Conservation (phyloP, 1,284 basidiomycete genomes). For the Agaricales sp. region DNA sequence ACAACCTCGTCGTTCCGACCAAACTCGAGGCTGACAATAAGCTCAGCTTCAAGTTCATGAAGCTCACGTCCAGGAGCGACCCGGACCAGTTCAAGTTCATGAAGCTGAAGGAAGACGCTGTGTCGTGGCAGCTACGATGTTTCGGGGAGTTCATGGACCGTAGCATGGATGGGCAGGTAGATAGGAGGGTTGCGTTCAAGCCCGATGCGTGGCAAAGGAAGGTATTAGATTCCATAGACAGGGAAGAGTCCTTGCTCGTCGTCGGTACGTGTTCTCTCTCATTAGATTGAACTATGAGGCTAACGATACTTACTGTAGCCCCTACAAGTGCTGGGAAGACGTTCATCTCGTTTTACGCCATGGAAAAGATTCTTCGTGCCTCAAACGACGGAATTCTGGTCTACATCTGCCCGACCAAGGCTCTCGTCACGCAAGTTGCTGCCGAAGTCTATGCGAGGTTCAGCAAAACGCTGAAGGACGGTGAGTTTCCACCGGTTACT, state of each 20-base stretch:
- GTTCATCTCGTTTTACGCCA: constrained; percentile 67
- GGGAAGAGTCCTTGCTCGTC: constrained; percentile 48
- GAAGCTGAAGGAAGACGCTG: constrained; percentile 41
- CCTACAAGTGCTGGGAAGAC: constrained; percentile 67
- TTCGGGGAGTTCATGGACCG: constrained; percentile 67
- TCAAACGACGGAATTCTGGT: constrained; percentile 58
- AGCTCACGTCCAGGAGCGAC: constrained; percentile 33
- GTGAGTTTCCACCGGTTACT: constrained; percentile 19
- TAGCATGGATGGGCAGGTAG: constrained; percentile 50
- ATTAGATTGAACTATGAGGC: neutral
- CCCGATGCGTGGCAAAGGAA: constrained; percentile 64
- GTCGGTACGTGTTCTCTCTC: constrained; percentile 35
- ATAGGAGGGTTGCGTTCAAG: constrained; percentile 48
- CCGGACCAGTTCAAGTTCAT: constrained; percentile 37
- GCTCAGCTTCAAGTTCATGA: constrained; percentile 45
- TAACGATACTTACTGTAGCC: constrained; percentile 23
- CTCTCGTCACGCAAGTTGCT: constrained; percentile 56
- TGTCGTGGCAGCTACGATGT: constrained; percentile 55
- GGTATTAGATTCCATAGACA: constrained; percentile 55
- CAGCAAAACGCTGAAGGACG: constrained; percentile 43
- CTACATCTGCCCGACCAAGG: constrained; percentile 70
- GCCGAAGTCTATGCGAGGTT: constrained; percentile 65
- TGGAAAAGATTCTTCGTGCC: constrained; percentile 52
- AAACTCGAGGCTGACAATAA: constrained; percentile 3
- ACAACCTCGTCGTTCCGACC: constrained; percentile 6